phyloP scores from a whole-genome alignment of 495 filamentous ascomycete species.

The Daldinia childiae region DNA sequence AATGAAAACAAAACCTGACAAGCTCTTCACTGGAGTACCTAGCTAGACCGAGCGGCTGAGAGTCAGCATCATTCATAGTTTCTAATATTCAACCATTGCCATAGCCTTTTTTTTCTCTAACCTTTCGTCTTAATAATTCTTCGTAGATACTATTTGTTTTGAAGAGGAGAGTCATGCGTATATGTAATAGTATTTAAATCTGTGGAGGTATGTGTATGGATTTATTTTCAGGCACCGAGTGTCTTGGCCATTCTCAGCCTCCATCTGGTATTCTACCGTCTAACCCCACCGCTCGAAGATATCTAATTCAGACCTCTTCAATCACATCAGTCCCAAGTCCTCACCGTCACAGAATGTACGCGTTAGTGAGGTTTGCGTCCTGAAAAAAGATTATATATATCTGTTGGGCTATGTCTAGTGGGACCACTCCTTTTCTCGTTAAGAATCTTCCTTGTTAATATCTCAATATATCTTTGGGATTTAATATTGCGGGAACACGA shows the following conservation, averaged over 20 bases:
- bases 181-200: constrained; percentile 13
- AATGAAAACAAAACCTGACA: not conserved
- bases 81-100: not conserved
- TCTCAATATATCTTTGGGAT: constrained; percentile 2
- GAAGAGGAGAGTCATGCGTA: not conserved
- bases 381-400: constrained; percentile 8
- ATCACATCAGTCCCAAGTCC: constrained; percentile 13
- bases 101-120: not conserved
- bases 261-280: constrained; percentile 14
- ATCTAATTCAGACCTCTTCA: constrained; percentile 14
- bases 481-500: not conserved
- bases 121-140: not conserved
- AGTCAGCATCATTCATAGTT: constrained; percentile 5
- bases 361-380: constrained; percentile 1
- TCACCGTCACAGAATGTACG: constrained; percentile 16
- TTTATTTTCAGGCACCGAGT: constrained; percentile 20
- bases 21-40: no score
- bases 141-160: not conserved
- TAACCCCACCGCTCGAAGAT: constrained; percentile 33
- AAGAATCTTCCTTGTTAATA: not conserved
- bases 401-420: not conserved
- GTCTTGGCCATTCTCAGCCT: constrained; percentile 37
- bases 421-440: not conserved
- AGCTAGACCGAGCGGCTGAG: not conserved
- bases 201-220: constrained; percentile 16